Evolutionary conservation across 257 asterid genomes (phyloP), one percentile per base, ranked within the genome.

Genomic region (Capsicum rhomboideum): DNA sequence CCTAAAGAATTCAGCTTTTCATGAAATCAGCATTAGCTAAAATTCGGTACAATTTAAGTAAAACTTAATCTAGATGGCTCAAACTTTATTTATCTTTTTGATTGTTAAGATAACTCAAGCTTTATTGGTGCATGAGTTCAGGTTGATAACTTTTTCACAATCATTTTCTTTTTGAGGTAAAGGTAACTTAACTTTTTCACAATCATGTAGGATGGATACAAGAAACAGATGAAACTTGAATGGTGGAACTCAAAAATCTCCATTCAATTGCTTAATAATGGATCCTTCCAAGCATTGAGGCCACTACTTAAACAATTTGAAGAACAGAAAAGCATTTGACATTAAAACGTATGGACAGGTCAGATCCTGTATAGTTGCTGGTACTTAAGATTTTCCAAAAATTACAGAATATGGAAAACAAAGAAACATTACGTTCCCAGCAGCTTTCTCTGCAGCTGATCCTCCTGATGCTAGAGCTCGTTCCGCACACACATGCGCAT

Each of bases 401-500:
- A 21, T 21, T 23, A 46, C 58, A 46, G 23, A 74, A 46, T 23
- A 46, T 46, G 44, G 26, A 75, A 49, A 23, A 26, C 59, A 50
- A 75, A 16, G 82, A 84, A 49, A 77, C 29, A 44, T 55, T 90
- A 94, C 99, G 93, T 96, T 92, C 54, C 99, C 98, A 80, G 98
- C 87, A 85, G 98, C 98, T 88, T 88, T 96, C 86, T 93, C 99
- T 85, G 98, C 94, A 80, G 82, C 93, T 59, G 88, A 50, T 83
- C 90, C 94, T 75, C 88, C 95, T 69, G 98, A 93, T 66, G 99
- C 98, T 90, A 94, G 87, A 49, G 98, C 99, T 88, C 97, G 91
- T 86, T 96, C 99, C 18, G 98, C 99, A 88, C 99, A 96, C 79
- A 96, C 88, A 82, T 96, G 99, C 82, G 98, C 99, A 91, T 96